These are phyloP conservation scores for Pseudocercospora vitis DNA, from an alignment of 2,329 filamentous ascomycete species.

Conservation along the genomic window DNA sequence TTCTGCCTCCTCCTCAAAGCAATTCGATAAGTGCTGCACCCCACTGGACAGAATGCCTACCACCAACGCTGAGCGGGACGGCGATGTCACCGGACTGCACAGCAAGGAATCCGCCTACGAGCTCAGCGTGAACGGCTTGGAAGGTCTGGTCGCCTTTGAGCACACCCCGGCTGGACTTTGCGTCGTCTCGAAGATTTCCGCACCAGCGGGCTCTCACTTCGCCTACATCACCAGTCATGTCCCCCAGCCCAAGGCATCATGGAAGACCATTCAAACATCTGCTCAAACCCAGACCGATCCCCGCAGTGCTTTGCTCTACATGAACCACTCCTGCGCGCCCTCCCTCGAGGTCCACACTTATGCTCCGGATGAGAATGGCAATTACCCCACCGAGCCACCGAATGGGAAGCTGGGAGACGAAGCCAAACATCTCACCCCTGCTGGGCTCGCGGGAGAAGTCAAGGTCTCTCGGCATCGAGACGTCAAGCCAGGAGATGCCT, in stretches of 20 bases:
- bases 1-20: conserved; percentile 21
- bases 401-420: conserved; percentile 25
- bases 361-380: conserved; percentile 27
- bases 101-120: conserved; percentile 25
- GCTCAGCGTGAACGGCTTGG: conserved; percentile 38
- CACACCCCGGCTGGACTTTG: conserved; percentile 43
- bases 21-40: conserved; percentile 13
- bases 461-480: conserved; percentile 38
- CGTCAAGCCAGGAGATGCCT: conserved; percentile 43
- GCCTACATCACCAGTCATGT: conserved; percentile 50
- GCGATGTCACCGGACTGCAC: conserved; percentile 16
- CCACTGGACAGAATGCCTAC: conserved; percentile 16
- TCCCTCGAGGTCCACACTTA: conserved; percentile 55
- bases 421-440: conserved; percentile 12
- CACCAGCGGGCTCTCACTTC: conserved; percentile 54
- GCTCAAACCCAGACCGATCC: conserved; percentile 55
- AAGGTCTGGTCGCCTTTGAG: conserved; percentile 42
- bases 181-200: conserved; percentile 50
- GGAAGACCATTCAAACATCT: conserved; percentile 55
- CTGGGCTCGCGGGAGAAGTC: conserved; percentile 28
- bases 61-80: conserved; percentile 17
- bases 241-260: conserved; percentile 46
- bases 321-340: conserved; percentile 57
- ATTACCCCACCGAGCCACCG: conserved; percentile 28
- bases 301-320: conserved; percentile 57